Percentiles rank a stretch among this genome's conserved stretches.
phyloP scores from a whole-genome alignment of 2,329 filamentous ascomycete genomes.

The Myotisia sp. region DNA sequence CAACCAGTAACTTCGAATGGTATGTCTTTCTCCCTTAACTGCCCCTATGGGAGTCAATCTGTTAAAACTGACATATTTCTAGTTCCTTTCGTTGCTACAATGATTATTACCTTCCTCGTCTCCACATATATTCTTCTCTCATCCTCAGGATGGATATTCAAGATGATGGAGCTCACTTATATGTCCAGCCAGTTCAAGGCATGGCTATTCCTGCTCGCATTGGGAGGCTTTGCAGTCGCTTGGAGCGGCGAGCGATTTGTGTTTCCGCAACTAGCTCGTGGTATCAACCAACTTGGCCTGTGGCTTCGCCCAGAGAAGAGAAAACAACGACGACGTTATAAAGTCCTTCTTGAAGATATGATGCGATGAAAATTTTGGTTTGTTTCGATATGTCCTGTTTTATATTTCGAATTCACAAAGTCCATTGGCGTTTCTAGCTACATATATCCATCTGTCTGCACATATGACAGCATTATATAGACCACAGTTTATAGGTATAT shows the following conservation, averaged over 20 bases:
- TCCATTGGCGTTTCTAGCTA: neutral
- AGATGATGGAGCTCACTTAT: constrained; percentile 72
- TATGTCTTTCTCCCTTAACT: constrained; percentile 31
- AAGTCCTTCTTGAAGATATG: constrained; percentile 52
- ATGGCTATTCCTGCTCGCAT: constrained; percentile 56
- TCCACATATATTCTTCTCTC: constrained; percentile 68
- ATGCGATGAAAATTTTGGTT: neutral
- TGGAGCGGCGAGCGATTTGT: constrained; percentile 59
- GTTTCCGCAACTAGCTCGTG: constrained; percentile 53
- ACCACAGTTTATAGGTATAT: too few relatives aligned
- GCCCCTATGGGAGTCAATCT: neutral
- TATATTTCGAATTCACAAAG: too few relatives aligned
- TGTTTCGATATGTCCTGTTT: too few relatives aligned
- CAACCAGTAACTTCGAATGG: constrained; percentile 66
- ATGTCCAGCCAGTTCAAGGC: constrained; percentile 59
- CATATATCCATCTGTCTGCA: constrained; percentile 1
- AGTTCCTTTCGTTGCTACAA: constrained; percentile 75
- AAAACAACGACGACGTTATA: constrained; percentile 81
- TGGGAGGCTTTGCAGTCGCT: constrained; percentile 52
- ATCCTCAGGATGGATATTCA: constrained; percentile 53
- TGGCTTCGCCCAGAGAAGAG: constrained; percentile 40
- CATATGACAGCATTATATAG: constrained; percentile 2
- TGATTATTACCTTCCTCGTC: constrained; percentile 52
- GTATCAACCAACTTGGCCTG: constrained; percentile 48
- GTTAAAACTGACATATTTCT: constrained; percentile 14